A percentile compares a stretch with the other conserved stretches of the same genome.
Evolutionary conservation across 2,329 filamentous ascomycete species (phyloP).

Genomic region (Fusarium nodosum): DNA sequence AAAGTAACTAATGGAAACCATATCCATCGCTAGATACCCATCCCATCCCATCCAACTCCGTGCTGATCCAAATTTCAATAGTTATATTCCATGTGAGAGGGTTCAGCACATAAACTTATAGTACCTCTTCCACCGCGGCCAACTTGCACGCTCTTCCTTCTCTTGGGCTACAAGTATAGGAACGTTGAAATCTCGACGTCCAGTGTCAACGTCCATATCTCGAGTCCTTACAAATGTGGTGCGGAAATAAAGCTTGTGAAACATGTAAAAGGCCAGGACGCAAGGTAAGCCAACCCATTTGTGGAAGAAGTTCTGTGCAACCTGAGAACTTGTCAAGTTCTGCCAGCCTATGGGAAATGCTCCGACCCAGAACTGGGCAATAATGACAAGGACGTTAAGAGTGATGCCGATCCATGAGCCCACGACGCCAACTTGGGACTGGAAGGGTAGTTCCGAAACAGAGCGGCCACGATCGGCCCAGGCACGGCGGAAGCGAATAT

Average conservation of each 20-base stretch:
- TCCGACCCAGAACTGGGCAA: conserved; percentile 90
- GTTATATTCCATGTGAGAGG: not conserved
- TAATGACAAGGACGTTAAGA: conserved; percentile 81
- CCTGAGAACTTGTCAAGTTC: conserved; percentile 57
- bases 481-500: conserved; percentile 90
- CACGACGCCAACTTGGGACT: conserved; percentile 79
- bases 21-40: conserved; percentile 7
- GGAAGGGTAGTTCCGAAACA: conserved; percentile 84
- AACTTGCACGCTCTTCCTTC: conserved; percentile 76
- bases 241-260: conserved; percentile 80
- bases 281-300: conserved; percentile 79
- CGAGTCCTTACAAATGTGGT: conserved; percentile 75
- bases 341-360: conserved; percentile 78
- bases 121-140: conserved; percentile 81
- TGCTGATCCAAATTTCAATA: conserved; percentile 28
- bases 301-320: conserved; percentile 78
- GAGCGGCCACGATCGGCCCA: conserved; percentile 78
- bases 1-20: conserved; percentile 5
- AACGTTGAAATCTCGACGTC: conserved; percentile 86
- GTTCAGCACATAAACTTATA: conserved; percentile 79
- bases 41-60: conserved; percentile 29
- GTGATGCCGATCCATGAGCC: conserved; percentile 85
- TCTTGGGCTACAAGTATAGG: conserved; percentile 84
- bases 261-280: conserved; percentile 75
- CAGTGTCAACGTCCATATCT: conserved; percentile 90